Conservation (phyloP, 2,329 filamentous ascomycete species). For the Alternaria atra region DNA sequence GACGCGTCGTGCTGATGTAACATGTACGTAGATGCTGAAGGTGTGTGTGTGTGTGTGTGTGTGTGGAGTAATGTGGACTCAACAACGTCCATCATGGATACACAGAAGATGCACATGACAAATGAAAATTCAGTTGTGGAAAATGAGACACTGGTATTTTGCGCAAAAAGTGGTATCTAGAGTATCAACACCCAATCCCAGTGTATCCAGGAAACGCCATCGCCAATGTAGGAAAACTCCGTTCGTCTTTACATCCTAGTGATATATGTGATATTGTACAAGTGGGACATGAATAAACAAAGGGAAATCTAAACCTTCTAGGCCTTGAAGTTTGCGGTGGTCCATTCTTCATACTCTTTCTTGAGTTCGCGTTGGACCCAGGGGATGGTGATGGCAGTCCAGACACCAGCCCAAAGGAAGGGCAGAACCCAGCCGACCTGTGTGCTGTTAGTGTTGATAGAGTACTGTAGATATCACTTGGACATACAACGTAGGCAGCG, state of each 20-base stretch:
- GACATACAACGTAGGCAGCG: slow-evolving; percentile 58
- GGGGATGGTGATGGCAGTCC: slow-evolving; percentile 56
- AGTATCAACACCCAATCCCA: background rate
- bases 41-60: background rate
- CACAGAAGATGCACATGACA: background rate
- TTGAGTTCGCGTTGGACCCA: slow-evolving; percentile 55
- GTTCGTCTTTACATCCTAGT: slow-evolving; percentile 8
- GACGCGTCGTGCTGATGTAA: background rate
- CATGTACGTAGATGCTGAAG: background rate
- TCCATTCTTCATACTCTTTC: slow-evolving; percentile 49
- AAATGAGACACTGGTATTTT: slow-evolving; percentile 6
- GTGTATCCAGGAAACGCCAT: slow-evolving; percentile 15
- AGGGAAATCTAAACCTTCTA: slow-evolving; percentile 18
- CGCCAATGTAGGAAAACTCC: slow-evolving; percentile 4
- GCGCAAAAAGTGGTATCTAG: slow-evolving; percentile 20
- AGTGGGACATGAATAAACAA: background rate
- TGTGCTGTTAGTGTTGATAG: slow-evolving; percentile 18
- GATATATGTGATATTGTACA: slow-evolving; percentile 8
- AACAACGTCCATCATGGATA: background rate
- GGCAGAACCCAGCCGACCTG: slow-evolving; percentile 59
- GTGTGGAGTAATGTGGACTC: background rate
- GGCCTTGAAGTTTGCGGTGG: slow-evolving; percentile 50
- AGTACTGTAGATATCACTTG: background rate
- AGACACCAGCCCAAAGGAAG: slow-evolving; percentile 60
- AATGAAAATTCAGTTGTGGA: background rate